Base-by-base conservation (phyloP, 805 yeast species). In the Starmerella khaoyaiensis region DNA sequence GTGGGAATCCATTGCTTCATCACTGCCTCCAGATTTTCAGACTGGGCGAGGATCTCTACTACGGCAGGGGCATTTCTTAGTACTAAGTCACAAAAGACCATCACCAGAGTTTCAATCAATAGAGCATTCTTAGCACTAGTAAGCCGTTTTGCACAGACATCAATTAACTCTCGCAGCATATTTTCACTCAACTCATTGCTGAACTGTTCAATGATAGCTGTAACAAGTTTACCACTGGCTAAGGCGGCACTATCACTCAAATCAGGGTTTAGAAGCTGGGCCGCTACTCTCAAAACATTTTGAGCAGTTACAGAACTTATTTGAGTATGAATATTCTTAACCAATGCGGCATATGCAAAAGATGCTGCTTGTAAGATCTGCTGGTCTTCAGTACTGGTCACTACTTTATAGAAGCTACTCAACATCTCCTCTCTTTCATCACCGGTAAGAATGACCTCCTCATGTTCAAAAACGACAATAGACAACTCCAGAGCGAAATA, bases 1-100 rank as follows among this genome's bases (percentile, higher is more conserved):
- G 82, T 69, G 19, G 71, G 72, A 33, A 87, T 68, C 97, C 97
- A 90, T 35, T 79, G 76, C 2, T 77, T 76, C 35, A 87, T 55
- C 1, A 82, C 71, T 3, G 68, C 57, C 18, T 61, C 61, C 8
- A 84, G 60, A 1, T 79, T 76, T 19, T 64, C 50, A 2, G 42
- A 24, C 7, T 58, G 57, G 16, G 64, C 60, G 35, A 87, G 65
- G 40, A 82, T 75, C 27, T 72, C 64, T 2, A 86, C 59, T 25
- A 82, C 74, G 14, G 74, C 74, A 6, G 56, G 56, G 0, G 90
- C 74, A 26, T 84, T 74, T 2, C 66, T 55, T 26, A 72, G 60
- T 3, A 81, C 71, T 52, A 87, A 63, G 42, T 74, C 71, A 48
- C 90, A 79, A 52, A 84, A 74, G 4, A 90, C 82, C 46, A 74